These are phyloP conservation scores for Filobasidium wieringae DNA, from an alignment of 768 basidiomycete species.

Conservation along the genomic window DNA sequence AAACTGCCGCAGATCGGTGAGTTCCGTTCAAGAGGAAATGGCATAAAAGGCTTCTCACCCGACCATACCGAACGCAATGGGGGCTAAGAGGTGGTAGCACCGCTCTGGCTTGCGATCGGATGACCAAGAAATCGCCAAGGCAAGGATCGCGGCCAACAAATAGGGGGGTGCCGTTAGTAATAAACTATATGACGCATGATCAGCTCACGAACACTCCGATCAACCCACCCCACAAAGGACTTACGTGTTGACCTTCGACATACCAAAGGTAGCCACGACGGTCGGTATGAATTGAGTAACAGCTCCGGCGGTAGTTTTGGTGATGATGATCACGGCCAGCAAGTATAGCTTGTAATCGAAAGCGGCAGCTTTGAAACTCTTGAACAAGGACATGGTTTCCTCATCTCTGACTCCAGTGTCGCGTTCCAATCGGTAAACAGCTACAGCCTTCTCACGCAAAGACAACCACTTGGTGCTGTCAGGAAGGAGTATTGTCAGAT, in stretches of 20 bases:
- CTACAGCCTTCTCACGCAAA: conserved; percentile 5
- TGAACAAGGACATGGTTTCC: conserved; percentile 13
- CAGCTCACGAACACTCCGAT: not conserved
- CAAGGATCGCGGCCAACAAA: conserved; percentile 20
- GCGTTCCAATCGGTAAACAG: conserved; percentile 15
- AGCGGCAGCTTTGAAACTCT: conserved; percentile 17
- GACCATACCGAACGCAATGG: conserved; percentile 19
- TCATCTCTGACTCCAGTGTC: conserved; percentile 23
- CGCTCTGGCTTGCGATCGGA: conserved; percentile 22
- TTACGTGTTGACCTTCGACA: conserved; percentile 10
- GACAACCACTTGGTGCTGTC: conserved; percentile 7
- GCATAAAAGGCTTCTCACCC: conserved; percentile 7
- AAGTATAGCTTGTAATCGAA: conserved; percentile 24
- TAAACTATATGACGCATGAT: no score
- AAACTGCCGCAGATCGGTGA: not conserved
- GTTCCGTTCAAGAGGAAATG: not conserved
- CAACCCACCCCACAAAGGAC: no score
- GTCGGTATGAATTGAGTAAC: conserved; percentile 27
- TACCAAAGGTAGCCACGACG: conserved; percentile 26
- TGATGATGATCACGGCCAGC: conserved; percentile 25
- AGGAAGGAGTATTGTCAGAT: not conserved
- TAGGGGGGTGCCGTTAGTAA: conserved; percentile 29
- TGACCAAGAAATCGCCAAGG: conserved; percentile 17
- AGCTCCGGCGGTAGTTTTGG: conserved; percentile 29
- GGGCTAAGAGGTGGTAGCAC: conserved; percentile 20